Base-by-base conservation (phyloP, 371 early-diverging fungal genomes). In the Phascolomyces articulosus region DNA sequence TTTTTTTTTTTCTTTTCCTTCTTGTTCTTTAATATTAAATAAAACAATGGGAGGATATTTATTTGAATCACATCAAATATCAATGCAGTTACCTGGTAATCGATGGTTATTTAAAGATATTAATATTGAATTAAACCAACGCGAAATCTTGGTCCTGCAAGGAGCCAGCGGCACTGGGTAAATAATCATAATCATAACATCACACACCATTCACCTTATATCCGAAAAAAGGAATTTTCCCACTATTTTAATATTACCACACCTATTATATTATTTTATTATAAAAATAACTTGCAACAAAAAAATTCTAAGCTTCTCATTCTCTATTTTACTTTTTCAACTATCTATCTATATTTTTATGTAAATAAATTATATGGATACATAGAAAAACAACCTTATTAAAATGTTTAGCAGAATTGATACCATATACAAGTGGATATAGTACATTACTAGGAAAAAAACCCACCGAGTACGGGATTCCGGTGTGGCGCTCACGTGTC, bases 341-440 rank as follows among this genome's bases (percentile, higher is more conserved):
- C 3, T 49, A 13, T 53, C 40, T 47, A 31, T 62, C 44, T n/a
- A n/a, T n/a, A n/a, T n/a, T n/a, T n/a, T n/a, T n/a, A n/a, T n/a
- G n/a, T n/a, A n/a, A n/a, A n/a, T n/a, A n/a, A n/a, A n/a, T n/a
- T n/a, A n/a, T n/a, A n/a, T n/a, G n/a, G n/a, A n/a, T n/a, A 8
- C 31, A 61, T 74, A 88, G 94, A 34, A 94, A 96, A 68, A 91
- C 94, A 0, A 95, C 96, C 0, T 74, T 96, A 3, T 82, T 96
- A 23, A 91, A 91, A 69, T 93, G 93, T 67, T 71, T 96, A 47
- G 91, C 93, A 11, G 90, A 94, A 60, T 82, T 93, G 15, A 78
- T 87, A 1, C 77, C 87, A 2, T 87, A 85, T 65, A 88, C 92
- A 16, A 72, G 79, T 29, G 94, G 94, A 0, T 60, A 71, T 18